Conservation (phyloP, 208 protist genomes). For the Blechomonas ayalai region DNA sequence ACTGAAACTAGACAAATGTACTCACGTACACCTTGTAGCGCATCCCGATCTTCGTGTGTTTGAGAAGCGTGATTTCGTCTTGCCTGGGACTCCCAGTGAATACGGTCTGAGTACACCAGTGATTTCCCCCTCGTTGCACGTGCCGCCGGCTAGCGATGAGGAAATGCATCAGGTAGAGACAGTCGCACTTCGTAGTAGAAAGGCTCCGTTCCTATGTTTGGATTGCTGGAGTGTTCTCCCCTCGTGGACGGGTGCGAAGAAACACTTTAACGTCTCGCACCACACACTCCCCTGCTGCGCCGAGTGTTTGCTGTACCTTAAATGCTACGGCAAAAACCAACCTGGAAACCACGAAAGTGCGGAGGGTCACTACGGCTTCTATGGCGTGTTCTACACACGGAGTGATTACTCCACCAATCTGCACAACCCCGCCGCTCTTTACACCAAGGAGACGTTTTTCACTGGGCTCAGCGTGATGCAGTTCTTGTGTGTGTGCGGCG, state of each 20-base stretch:
- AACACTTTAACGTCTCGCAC: conserved; percentile 41
- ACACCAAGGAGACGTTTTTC: conserved; percentile 25
- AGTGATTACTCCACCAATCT: conserved; percentile 43
- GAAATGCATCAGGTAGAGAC: neutral
- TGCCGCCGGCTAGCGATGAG: neutral
- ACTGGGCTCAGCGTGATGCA: conserved; percentile 38
- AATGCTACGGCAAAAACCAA: conserved; percentile 47
- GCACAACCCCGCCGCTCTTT: conserved; percentile 11
- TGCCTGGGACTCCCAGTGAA: conserved; percentile 6
- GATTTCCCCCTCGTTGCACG: too few relatives aligned
- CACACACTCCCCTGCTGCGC: conserved; percentile 56
- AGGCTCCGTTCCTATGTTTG: conserved; percentile 41
- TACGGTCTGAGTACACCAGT: conserved; percentile 9
- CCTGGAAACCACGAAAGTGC: conserved; percentile 43
- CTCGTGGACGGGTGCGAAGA: conserved; percentile 66
- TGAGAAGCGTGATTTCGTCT: conserved; percentile 17
- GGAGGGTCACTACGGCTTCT: conserved; percentile 46
- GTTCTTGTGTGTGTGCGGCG: conserved; percentile 60
- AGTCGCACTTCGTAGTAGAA: neutral
- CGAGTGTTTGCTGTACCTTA: conserved; percentile 33
- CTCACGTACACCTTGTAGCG: neutral
- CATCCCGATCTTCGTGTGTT: neutral
- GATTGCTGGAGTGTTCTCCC: conserved; percentile 41
- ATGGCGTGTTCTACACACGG: conserved; percentile 49
- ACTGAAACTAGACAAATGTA: too few relatives aligned